Evolutionary conservation across 108 stramenopile genomes (phyloP).

Genomic region (Licmophora abbreviata): DNA sequence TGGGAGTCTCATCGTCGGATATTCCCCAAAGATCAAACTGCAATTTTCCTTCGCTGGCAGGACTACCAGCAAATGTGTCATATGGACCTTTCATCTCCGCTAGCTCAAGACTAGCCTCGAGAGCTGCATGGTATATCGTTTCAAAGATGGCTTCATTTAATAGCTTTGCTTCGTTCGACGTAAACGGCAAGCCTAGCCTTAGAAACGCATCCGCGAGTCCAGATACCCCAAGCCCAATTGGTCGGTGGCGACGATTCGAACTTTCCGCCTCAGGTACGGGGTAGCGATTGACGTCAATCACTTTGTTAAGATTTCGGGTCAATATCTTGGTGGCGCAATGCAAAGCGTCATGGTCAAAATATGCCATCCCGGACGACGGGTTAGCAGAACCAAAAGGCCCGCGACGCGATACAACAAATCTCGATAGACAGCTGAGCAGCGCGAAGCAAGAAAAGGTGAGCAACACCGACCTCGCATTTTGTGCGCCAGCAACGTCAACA

Average conservation of each 20-base stretch:
- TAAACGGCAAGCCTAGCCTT: slow-evolving; percentile 87
- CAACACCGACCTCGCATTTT: background rate
- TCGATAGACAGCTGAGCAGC: slow-evolving; percentile 52
- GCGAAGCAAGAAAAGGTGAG: background rate
- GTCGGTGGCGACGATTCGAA: slow-evolving; percentile 90
- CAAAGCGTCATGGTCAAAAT: slow-evolving; percentile 85
- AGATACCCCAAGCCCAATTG: slow-evolving; percentile 95
- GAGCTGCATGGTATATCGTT: slow-evolving; percentile 92
- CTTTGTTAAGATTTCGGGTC: slow-evolving; percentile 86
- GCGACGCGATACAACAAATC: slow-evolving; percentile 66
- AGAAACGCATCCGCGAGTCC: slow-evolving; percentile 95
- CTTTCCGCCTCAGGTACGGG: slow-evolving; percentile 77
- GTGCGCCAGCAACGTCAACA: background rate
- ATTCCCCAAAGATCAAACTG: slow-evolving; percentile 94
- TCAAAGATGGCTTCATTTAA: slow-evolving; percentile 94
- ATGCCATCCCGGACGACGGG: slow-evolving; percentile 48
- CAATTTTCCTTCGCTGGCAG: slow-evolving; percentile 83
- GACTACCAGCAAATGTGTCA: slow-evolving; percentile 83
- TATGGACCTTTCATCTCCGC: slow-evolving; percentile 83
- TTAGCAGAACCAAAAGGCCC: slow-evolving; percentile 70
- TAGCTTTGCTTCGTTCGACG: slow-evolving; percentile 70
- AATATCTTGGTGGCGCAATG: slow-evolving; percentile 85
- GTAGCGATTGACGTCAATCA: slow-evolving; percentile 94
- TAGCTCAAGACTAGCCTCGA: slow-evolving; percentile 90
- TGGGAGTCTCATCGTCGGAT: slow-evolving; percentile 47